These are phyloP conservation scores for Hypseocharis bilobata DNA, from an alignment of 441 rosid genomes.

Conservation along the genomic window DNA sequence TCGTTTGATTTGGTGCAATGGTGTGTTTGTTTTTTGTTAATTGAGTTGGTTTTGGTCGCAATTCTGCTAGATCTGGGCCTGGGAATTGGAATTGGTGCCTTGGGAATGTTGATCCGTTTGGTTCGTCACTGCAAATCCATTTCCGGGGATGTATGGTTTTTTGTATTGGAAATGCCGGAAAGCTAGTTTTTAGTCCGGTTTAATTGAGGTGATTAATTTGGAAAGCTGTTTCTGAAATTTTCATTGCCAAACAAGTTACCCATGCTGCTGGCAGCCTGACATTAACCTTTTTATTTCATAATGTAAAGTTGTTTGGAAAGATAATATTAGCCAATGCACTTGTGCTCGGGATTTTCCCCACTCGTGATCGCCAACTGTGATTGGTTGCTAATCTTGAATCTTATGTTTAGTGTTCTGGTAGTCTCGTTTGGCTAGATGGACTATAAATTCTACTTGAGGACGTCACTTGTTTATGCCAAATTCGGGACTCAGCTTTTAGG, in stretches of 20 bases:
- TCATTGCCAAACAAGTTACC: neutral
- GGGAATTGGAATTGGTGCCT: neutral
- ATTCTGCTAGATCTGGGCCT: conserved; percentile 28
- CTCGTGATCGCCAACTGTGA: neutral
- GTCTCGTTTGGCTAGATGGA: neutral
- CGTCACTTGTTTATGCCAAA: neutral
- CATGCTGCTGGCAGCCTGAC: neutral
- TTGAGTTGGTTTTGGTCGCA: neutral
- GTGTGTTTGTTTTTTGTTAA: neutral
- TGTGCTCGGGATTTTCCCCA: neutral
- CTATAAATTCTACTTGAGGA: neutral
- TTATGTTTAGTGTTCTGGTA: neutral
- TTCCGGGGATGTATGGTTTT: neutral
- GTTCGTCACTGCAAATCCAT: neutral
- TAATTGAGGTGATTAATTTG: neutral
- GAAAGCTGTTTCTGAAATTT: neutral
- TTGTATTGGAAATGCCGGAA: neutral
- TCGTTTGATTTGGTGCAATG: no score
- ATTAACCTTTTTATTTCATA: neutral
- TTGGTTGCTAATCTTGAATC: neutral
- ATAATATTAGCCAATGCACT: neutral
- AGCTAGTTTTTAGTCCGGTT: neutral
- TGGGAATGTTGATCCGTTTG: conserved; percentile 13
- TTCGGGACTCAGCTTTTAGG: neutral
- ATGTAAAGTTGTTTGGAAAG: neutral